Evolutionary conservation across 139 green algal genomes (phyloP).

Genomic region (Chlamydomonas eustigma): DNA sequence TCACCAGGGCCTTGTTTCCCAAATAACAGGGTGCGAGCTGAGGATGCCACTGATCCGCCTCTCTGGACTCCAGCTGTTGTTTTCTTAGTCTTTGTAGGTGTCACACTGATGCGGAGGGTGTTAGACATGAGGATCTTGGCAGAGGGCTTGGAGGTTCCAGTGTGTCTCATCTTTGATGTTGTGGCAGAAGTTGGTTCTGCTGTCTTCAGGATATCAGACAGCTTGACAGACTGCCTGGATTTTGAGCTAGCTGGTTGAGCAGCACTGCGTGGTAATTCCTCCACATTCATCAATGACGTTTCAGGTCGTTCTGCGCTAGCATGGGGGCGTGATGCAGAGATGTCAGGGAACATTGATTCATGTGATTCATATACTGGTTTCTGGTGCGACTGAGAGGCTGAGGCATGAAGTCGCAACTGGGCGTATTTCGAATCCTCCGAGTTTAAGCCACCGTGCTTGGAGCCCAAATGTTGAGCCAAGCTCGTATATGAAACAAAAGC

Average conservation of each 20-base stretch:
- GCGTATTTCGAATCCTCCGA: slow-evolving; percentile 46
- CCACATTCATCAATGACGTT: background rate
- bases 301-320: background rate
- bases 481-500: slow-evolving; percentile 43
- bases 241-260: background rate
- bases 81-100: background rate
- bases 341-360: background rate
- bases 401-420: slow-evolving; percentile 3
- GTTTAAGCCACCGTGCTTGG: slow-evolving; percentile 66
- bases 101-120: background rate
- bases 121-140: background rate
- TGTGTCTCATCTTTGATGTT: too few relatives aligned
- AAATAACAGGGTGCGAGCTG: background rate
- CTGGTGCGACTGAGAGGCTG: background rate
- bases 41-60: background rate
- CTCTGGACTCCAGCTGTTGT: background rate
- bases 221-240: too few relatives aligned
- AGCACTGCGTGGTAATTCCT: background rate
- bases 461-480: slow-evolving; percentile 69
- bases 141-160: background rate
- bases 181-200: too few relatives aligned
- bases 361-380: background rate
- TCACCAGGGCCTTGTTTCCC: too few relatives aligned
- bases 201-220: too few relatives aligned
- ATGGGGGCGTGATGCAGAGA: background rate